phyloP scores from a whole-genome alignment of 108 stramenopile genomes.

The Stephanodiscus minutulus region DNA sequence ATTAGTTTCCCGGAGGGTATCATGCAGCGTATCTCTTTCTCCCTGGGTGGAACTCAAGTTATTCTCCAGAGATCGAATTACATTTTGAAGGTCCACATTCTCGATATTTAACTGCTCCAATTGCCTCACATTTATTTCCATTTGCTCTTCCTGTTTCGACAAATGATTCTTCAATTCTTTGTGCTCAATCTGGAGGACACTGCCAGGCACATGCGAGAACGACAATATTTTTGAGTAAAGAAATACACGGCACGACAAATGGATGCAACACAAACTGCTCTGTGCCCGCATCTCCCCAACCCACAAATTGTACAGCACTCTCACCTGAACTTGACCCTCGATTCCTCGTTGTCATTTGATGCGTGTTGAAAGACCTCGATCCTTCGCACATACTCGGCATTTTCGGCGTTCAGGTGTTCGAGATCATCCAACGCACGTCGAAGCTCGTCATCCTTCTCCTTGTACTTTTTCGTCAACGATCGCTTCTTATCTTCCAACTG shows the following conservation, averaged over 20 bases:
- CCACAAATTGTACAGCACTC: neutral
- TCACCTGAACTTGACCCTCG: conserved; percentile 14
- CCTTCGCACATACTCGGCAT: conserved; percentile 18
- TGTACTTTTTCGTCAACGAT: conserved; percentile 8
- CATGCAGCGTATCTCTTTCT: conserved; percentile 10
- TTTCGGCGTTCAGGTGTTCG: conserved; percentile 23
- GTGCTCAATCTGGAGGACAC: conserved; percentile 16
- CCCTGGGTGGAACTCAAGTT: conserved; percentile 3
- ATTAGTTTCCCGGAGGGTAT: neutral
- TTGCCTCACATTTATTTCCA: neutral
- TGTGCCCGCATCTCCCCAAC: too few species aligned
- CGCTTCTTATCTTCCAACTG: conserved; percentile 23
- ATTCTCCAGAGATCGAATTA: conserved; percentile 5
- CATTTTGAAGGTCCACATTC: conserved; percentile 18
- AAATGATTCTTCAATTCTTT: conserved; percentile 11
- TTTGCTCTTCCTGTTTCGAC: conserved; percentile 8
- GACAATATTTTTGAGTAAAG: neutral
- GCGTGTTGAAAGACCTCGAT: conserved; percentile 3
- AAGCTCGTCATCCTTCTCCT: conserved; percentile 21
- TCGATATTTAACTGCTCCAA: conserved; percentile 28
- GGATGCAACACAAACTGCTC: too few species aligned
- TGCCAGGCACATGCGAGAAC: neutral
- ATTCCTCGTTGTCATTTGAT: neutral
- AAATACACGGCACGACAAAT: neutral
- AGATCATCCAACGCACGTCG: conserved; percentile 20